Evolutionary conservation across 192 early-diverging fungal genomes (phyloP).

Genomic region (Diversispora eburnea): DNA sequence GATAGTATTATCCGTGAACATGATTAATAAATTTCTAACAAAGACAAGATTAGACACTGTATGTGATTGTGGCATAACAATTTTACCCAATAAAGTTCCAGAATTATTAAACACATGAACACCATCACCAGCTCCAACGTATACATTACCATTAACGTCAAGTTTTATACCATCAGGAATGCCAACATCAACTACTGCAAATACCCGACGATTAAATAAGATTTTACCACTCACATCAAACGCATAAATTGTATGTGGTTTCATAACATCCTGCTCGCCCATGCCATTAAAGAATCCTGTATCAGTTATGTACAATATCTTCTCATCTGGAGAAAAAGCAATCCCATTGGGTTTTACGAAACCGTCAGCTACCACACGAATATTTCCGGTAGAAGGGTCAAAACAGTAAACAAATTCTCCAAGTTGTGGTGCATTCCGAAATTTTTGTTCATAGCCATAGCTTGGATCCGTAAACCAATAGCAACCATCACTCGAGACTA

Average conservation of each 20-base stretch:
- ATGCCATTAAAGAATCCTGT: background rate
- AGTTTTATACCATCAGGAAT: constrained; percentile 8
- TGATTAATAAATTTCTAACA: background rate
- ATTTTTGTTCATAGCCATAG: background rate
- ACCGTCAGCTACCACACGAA: constrained; percentile 2
- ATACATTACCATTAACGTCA: background rate
- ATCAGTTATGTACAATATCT: background rate
- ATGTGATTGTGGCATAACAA: background rate
- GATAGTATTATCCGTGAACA: background rate
- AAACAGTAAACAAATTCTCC: background rate
- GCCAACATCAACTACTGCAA: background rate
- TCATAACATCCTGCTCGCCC: background rate
- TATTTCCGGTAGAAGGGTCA: background rate
- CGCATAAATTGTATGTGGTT: background rate
- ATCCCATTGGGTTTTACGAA: constrained; percentile 6
- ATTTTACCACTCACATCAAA: background rate
- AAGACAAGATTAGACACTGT: background rate
- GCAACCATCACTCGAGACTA: background rate
- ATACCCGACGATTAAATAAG: background rate
- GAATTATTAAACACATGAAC: constrained; percentile 1
- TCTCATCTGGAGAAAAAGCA: constrained; percentile 6
- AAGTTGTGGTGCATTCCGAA: background rate
- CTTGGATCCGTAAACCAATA: constrained; percentile 6
- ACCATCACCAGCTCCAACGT: background rate
- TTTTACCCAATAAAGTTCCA: too few species aligned